Base-by-base conservation (phyloP, 2,329 filamentous ascomycete species). In the Coleophoma eucalyptorum region DNA sequence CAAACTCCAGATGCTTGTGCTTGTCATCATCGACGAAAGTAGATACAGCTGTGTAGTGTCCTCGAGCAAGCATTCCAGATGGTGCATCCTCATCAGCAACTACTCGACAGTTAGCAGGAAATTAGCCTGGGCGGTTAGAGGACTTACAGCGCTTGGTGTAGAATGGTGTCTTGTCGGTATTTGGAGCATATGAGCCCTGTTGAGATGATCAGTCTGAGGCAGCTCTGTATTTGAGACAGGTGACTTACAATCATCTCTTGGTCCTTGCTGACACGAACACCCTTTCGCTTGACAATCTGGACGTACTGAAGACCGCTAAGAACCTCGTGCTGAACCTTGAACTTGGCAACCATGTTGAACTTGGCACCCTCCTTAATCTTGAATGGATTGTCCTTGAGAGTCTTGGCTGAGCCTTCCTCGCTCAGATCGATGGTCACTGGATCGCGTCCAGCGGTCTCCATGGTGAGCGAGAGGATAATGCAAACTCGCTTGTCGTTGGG, bases 281-380 rank as follows among this genome's bases (percentile, higher is more conserved):
- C 89, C 78, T 91, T 91, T 62, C 92, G 81, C 80, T 94, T 96
- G 56, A 97, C 89, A 38, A 91, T 81, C 75, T 99, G 94, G 51
- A 99, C 82, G 71, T 97, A 99, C 76, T 97, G 95, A 67, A 99
- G 75, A 43, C 94, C 94, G 62, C 89, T 94, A 50, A 97, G 81
- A 59, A 99, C 93, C 72, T 97, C 89, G 70, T 97, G 91, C 78
- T 99, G 91, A 43, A 99, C 94, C 75, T 92, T 88, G 80, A 97
- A 99, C 55, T 83, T 83, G 52, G 88, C 92, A 69, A 89, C 91
- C 89, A 97, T 97, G 72, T 88, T 90, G 77, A 97, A 99, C 62
- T 84, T 87, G 62, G 87, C 83, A 50, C 90, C 91, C 72, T 97
- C 94, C 80, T 97, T 99, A 77, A 99, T 97, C 67, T 83, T 93